Evolutionary conservation across 345 rosid species (phyloP).

Genomic region (Eucalyptus rudis): DNA sequence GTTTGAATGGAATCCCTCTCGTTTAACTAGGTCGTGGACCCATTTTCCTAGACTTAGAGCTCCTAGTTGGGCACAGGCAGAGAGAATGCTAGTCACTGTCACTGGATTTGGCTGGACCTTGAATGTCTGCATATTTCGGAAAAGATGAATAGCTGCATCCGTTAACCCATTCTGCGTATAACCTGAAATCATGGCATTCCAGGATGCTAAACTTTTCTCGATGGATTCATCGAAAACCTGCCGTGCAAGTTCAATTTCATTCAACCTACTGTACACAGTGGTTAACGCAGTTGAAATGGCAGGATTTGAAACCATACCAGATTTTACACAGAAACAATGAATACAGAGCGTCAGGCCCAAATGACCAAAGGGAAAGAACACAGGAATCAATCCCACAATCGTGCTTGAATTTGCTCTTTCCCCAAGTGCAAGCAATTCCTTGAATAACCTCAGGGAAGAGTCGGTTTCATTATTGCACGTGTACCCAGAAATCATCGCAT

Average conservation of each 20-base stretch:
- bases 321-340: conserved; percentile 44
- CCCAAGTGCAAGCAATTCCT: conserved; percentile 29
- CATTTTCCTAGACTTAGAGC: conserved; percentile 59
- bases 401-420: conserved; percentile 41
- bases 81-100: conserved; percentile 57
- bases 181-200: conserved; percentile 88
- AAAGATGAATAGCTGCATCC: conserved; percentile 52
- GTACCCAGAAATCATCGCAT: conserved; percentile 74
- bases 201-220: conserved; percentile 55
- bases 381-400: conserved; percentile 61
- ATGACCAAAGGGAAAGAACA: conserved; percentile 42
- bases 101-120: conserved; percentile 45
- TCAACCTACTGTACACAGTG: conserved; percentile 49
- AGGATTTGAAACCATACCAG: conserved; percentile 25
- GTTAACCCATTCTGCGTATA: conserved; percentile 70
- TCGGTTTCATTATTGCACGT: conserved; percentile 36
- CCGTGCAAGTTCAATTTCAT: conserved; percentile 47
- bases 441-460: conserved; percentile 40
- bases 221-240: conserved; percentile 37
- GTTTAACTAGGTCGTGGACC: conserved; percentile 43
- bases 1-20: conserved; percentile 39
- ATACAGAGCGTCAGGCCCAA: conserved; percentile 32
- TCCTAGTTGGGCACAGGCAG: conserved; percentile 80
- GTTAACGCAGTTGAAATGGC: conserved; percentile 53
- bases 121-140: conserved; percentile 47